Evolutionary conservation across 305 asterid species (phyloP), one percentile per base, ranked within the genome.

Genomic region (Fraxinus greggii): DNA sequence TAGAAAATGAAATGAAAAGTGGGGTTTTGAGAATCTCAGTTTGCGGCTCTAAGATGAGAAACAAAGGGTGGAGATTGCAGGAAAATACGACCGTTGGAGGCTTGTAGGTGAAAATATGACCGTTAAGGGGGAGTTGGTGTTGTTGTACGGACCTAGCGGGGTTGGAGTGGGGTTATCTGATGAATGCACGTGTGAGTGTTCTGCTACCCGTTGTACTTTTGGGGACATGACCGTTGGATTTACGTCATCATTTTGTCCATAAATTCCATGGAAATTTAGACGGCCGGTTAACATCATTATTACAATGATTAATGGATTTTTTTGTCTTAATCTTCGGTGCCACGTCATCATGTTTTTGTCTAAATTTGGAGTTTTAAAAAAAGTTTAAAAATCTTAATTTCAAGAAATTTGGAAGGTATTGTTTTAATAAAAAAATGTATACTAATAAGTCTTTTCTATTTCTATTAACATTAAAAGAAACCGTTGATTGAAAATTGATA

Each of bases 41-140:
- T 81, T 75, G 65, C 63, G 88, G 88, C 89, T 92, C 92, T 91
- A 32, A 75, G 94, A 90, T 89, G 79, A 45, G 35, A 45, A 92
- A 91, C 94, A 9, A 45, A 85, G 87, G 95, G 94, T 82, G 81
- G 82, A 81, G 88, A 86, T 28, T 79, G 89, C 78, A 61, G 32
- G 83, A 77, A 51, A 83, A 90, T 91, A 80, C 84, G 91, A 90
- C 98, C 98, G 98, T 94, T 94, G 82, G 79, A 51, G 38, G 83
- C 70, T 78, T 91, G 97, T 92, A 91, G 92, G 93, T 81, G 88
- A 83, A 70, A 94, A 92, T 91, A 87, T 86, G 93, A 89, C 97
- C 97, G 98, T 94, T 91, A 73, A 85, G 89, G 89, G 63, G 63
- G 63, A 83, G 88, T 87, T 85, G 86, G 90, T 36, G 86, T 77